phyloP scores from a whole-genome alignment of 768 basidiomycete species.

The Boletus insuetus region DNA sequence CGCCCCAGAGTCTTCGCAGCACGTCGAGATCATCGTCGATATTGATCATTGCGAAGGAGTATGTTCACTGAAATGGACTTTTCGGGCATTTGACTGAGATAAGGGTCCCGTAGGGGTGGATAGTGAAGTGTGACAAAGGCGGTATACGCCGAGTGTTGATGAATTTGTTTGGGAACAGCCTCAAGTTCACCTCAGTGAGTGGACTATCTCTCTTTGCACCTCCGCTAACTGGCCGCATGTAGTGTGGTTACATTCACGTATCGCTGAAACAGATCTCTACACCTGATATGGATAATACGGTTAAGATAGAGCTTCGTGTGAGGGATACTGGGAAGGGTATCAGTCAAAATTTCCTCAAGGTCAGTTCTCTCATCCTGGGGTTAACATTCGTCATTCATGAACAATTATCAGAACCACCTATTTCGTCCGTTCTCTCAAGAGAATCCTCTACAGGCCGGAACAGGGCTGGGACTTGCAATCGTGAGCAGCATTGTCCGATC shows the following conservation, averaged over 20 bases:
- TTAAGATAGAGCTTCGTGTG: conserved; percentile 81
- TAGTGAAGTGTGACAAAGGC: conserved; percentile 84
- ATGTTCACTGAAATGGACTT: conserved; percentile 21
- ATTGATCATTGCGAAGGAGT: conserved; percentile 72
- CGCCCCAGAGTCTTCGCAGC: conserved; percentile 32
- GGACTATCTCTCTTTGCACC: background rate
- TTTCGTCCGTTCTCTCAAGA: conserved; percentile 98
- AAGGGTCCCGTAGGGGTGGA: conserved; percentile 66
- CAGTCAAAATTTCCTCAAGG: conserved; percentile 89
- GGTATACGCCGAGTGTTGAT: conserved; percentile 89
- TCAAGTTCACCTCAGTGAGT: conserved; percentile 85
- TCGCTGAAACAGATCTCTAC: conserved; percentile 69
- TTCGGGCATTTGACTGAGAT: conserved; percentile 2
- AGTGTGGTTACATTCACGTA: conserved; percentile 89
- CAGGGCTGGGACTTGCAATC: conserved; percentile 91
- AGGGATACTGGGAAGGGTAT: conserved; percentile 95
- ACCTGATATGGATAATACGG: conserved; percentile 50
- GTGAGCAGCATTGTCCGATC: conserved; percentile 90
- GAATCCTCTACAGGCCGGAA: conserved; percentile 89
- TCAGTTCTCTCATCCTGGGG: conserved; percentile 25
- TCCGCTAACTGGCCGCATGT: conserved; percentile 5
- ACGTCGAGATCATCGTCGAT: conserved; percentile 88
- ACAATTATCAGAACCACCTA: conserved; percentile 66
- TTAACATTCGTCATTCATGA: background rate
- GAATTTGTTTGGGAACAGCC: conserved; percentile 92